Conservation (phyloP, 2,329 filamentous ascomycete species). For the Paracoccidioides lutzii region DNA sequence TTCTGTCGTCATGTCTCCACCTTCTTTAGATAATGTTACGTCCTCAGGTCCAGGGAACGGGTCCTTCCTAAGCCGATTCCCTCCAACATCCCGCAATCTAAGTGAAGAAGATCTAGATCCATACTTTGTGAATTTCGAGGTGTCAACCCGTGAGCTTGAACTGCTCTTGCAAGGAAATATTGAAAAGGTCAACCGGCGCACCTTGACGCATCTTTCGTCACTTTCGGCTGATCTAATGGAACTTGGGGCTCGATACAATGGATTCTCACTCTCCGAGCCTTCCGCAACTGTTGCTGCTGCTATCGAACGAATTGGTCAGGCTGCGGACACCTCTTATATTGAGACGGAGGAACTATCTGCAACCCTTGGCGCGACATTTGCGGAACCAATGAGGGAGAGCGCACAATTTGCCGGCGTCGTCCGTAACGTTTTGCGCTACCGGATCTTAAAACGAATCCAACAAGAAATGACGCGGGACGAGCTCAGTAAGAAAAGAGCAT, state of each 20-base stretch:
- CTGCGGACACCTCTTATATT: constrained; percentile 90
- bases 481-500: constrained; percentile 67
- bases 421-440: constrained; percentile 72
- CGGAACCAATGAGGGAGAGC: constrained; percentile 94
- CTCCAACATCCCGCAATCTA: constrained; percentile 60
- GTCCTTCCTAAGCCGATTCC: constrained; percentile 67
- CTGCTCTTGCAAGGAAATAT: constrained; percentile 79
- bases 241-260: constrained; percentile 89
- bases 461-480: constrained; percentile 96
- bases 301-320: constrained; percentile 88
- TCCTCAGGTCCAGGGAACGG: constrained; percentile 23
- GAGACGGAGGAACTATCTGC: constrained; percentile 83
- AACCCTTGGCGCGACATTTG: constrained; percentile 82
- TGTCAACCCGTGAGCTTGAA: constrained; percentile 84
- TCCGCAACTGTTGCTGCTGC: constrained; percentile 78
- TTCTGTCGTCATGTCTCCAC: constrained; percentile 23
- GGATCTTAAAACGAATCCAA: constrained; percentile 86
- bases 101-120: constrained; percentile 86
- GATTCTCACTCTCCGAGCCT: constrained; percentile 87
- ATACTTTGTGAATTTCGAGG: constrained; percentile 89
- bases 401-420: constrained; percentile 96
- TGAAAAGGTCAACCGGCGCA: constrained; percentile 89
- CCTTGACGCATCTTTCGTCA: constrained; percentile 70
- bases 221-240: constrained; percentile 82
- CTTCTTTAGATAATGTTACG: constrained; percentile 44